phyloP scores from a whole-genome alignment of 352 stramenopile genomes.

The Globisporangium ultimum region DNA sequence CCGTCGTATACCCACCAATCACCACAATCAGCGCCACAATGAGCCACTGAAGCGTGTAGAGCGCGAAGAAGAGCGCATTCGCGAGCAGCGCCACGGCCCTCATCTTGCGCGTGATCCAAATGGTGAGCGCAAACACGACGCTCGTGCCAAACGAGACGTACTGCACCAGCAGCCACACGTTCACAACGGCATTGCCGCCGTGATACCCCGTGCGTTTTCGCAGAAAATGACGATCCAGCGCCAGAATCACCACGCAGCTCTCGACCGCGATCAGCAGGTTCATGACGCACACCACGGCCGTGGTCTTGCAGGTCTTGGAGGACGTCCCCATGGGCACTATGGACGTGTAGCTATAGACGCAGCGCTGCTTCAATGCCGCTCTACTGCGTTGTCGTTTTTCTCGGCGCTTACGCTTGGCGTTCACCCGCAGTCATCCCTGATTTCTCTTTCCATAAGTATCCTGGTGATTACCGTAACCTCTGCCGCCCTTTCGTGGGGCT shows the following conservation, averaged over 20 bases:
- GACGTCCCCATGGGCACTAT: too few species aligned
- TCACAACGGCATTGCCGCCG: neutral
- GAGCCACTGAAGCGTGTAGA: conserved; percentile 3
- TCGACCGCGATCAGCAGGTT: conserved; percentile 10
- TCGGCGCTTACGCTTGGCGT: too few species aligned
- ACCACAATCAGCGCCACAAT: too few species aligned
- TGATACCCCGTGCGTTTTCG: neutral
- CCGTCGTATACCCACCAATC: neutral
- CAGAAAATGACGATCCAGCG: neutral
- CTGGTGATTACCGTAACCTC: too few species aligned
- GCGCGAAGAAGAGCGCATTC: conserved; percentile 12
- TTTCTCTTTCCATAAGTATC: too few species aligned
- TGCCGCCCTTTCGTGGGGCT: too few species aligned
- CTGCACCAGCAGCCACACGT: conserved; percentile 8
- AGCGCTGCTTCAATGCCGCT: too few species aligned
- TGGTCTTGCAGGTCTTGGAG: too few species aligned
- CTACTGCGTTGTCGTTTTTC: too few species aligned
- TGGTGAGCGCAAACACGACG: conserved; percentile 6
- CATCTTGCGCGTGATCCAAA: conserved; percentile 6
- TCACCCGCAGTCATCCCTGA: too few species aligned
- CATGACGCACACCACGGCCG: conserved; percentile 8
- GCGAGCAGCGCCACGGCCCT: conserved; percentile 4
- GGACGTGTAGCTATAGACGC: too few species aligned
- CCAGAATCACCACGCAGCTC: conserved; percentile 6
- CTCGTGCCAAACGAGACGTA: conserved; percentile 13